These are phyloP conservation scores for Dendryphion nanum DNA, from an alignment of 2,329 filamentous ascomycete species.

Conservation along the genomic window DNA sequence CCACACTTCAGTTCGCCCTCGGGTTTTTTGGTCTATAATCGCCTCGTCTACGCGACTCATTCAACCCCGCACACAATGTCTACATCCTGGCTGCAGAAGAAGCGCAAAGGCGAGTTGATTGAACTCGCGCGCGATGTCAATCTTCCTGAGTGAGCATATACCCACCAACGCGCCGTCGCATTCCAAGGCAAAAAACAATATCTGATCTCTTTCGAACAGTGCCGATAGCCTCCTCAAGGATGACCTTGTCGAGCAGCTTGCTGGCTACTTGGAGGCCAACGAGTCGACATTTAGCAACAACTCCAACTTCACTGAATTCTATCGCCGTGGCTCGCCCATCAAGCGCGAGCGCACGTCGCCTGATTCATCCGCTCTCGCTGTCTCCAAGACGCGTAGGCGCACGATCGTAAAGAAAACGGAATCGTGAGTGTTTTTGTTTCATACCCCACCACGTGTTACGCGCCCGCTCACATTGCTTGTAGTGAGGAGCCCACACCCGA, in stretches of 20 bases:
- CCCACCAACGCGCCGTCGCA: not conserved
- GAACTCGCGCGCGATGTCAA: slow-evolving; percentile 71
- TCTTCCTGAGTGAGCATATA: slow-evolving; percentile 58
- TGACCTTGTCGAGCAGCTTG: slow-evolving; percentile 63
- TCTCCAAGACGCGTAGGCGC: slow-evolving; percentile 29
- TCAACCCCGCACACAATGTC: slow-evolving; percentile 53
- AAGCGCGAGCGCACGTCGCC: slow-evolving; percentile 46
- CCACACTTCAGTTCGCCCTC: slow-evolving; percentile 1
- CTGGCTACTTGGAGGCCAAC: slow-evolving; percentile 55
- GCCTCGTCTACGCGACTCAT: slow-evolving; percentile 15
- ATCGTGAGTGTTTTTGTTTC: slow-evolving; percentile 22
- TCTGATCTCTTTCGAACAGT: slow-evolving; percentile 45
- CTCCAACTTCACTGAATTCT: slow-evolving; percentile 71
- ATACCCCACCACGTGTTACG: slow-evolving; percentile 28
- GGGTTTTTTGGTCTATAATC: slow-evolving; percentile 15
- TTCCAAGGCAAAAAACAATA: slow-evolving; percentile 8
- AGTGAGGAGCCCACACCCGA: slow-evolving; percentile 45
- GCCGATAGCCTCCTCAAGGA: slow-evolving; percentile 71
- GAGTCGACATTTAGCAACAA: slow-evolving; percentile 63
- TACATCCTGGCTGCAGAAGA: slow-evolving; percentile 70
- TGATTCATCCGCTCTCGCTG: slow-evolving; percentile 32
- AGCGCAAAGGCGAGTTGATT: slow-evolving; percentile 78
- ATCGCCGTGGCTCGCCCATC: slow-evolving; percentile 62
- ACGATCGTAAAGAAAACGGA: slow-evolving; percentile 34
- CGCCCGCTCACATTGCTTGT: slow-evolving; percentile 23